phyloP scores from a whole-genome alignment of 2,329 filamentous ascomycete genomes.

The Daldinia sp. region DNA sequence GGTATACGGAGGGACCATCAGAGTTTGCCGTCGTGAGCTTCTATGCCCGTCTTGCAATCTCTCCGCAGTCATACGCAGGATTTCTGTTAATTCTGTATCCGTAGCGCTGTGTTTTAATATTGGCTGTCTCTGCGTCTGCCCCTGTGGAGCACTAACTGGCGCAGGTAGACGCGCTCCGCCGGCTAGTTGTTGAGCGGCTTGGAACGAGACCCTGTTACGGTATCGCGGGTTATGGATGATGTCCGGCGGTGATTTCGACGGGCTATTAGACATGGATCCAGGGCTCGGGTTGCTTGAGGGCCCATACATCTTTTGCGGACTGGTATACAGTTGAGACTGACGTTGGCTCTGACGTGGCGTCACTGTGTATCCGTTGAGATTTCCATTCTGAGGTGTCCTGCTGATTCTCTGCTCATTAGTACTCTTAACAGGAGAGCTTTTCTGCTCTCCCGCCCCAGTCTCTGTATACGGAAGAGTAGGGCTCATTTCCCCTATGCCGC shows the following conservation, averaged over 20 bases:
- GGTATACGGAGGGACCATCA: slow-evolving; percentile 38
- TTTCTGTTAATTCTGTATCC: slow-evolving; percentile 64
- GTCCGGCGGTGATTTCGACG: slow-evolving; percentile 32
- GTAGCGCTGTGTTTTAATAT: slow-evolving; percentile 52
- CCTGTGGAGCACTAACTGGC: slow-evolving; percentile 31
- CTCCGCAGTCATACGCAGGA: slow-evolving; percentile 66
- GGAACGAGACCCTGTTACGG: slow-evolving; percentile 35
- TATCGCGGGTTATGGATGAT: slow-evolving; percentile 38
- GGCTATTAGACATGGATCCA: slow-evolving; percentile 7
- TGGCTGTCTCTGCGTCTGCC: slow-evolving; percentile 25
- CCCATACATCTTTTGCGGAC: slow-evolving; percentile 32
- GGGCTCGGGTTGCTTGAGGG: slow-evolving; percentile 15
- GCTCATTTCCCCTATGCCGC: slow-evolving; percentile 42
- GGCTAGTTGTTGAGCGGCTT: slow-evolving; percentile 48
- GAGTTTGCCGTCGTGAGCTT: slow-evolving; percentile 49
- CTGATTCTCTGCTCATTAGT: not conserved
- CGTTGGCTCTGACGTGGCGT: slow-evolving; percentile 19
- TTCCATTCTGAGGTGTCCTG: slow-evolving; percentile 3
- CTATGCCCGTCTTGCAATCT: slow-evolving; percentile 58
- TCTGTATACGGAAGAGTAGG: slow-evolving; percentile 50
- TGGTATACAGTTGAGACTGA: slow-evolving; percentile 32
- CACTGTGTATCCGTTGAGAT: slow-evolving; percentile 13
- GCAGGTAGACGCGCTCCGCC: slow-evolving; percentile 45
- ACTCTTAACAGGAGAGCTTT: slow-evolving; percentile 9
- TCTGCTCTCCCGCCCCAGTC: slow-evolving; percentile 2